Base-by-base conservation (phyloP, 1,284 basidiomycete species). In the Ceratobasidium sp. region DNA sequence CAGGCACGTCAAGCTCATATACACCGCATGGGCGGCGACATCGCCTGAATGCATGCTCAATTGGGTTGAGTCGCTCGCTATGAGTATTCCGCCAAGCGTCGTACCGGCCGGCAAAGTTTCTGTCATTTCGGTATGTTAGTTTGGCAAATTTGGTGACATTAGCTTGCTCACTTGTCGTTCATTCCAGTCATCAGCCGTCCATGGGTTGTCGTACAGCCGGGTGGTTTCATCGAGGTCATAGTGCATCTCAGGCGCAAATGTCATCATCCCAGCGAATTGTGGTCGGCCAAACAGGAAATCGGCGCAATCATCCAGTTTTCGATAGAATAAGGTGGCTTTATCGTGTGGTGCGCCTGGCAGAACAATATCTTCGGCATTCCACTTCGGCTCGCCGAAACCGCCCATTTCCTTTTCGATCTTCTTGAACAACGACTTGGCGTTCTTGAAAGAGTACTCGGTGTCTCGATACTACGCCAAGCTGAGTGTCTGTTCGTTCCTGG, bases 141-240 rank as follows among this genome's bases (percentile, higher is more conserved):
- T 6, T 34, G 31, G n/a, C n/a, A n/a, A n/a, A n/a, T n/a, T n/a
- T n/a, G n/a, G 3, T 34, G 6, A 34, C 31, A n/a, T 29, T 14
- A 14, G 2, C 31, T 58, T 24, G 24, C 63, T 65, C n/a, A 65
- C 63, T 31, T 65, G 63, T 19, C 41, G 46, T 29, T 22, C 9
- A 22, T 65, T 48, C 43, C 41, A 65, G 46, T 51, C 19, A 22
- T 65, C 63, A 14, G 22, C 63, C 31, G 46, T 51, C n/a, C 31
- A 16, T 8, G 22, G 7, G 11, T 65, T 65, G 22, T 65, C 37
- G 27, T 37, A 37, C 39, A 63, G 11, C n/a, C 41, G 2, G 19
- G 19, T n/a, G 9, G 11, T n/a, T 2, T 29, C 29, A 5, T 41
- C 61, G 0, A 1, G 0, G 22, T 48, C 24, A 9, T 24, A 43